Evolutionary conservation across 2,329 filamentous ascomycete genomes (phyloP).

Genomic region (Clonostachys solani): DNA sequence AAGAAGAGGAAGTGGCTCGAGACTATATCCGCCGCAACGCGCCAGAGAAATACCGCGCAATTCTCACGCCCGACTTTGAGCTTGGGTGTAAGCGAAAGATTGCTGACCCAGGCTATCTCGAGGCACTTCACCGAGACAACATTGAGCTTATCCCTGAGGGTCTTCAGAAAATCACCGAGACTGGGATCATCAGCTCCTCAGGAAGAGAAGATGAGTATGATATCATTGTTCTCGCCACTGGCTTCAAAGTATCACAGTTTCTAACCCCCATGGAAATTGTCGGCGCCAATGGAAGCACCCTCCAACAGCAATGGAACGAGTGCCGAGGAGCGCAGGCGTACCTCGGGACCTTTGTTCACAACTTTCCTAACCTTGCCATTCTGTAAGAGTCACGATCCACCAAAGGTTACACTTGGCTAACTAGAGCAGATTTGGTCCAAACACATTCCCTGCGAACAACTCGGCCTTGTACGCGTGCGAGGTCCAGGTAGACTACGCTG

Average conservation of each 20-base stretch:
- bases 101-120: slow-evolving; percentile 14
- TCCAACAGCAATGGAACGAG: slow-evolving; percentile 17
- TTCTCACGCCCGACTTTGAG: neutral
- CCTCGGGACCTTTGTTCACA: slow-evolving; percentile 18
- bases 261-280: slow-evolving; percentile 17
- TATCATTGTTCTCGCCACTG: slow-evolving; percentile 16
- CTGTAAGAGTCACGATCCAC: neutral
- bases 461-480: slow-evolving; percentile 16
- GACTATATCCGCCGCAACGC: slow-evolving; percentile 24
- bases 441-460: slow-evolving; percentile 17
- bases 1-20: neutral
- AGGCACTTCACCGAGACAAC: slow-evolving; percentile 12
- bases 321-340: slow-evolving; percentile 19
- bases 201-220: slow-evolving; percentile 7
- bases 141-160: slow-evolving; percentile 16
- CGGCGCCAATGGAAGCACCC: slow-evolving; percentile 21
- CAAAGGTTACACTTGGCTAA: too few species aligned
- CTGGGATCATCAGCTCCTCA: slow-evolving; percentile 22
- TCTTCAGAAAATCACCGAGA: slow-evolving; percentile 16
- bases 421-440: slow-evolving; percentile 11
- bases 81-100: slow-evolving; percentile 1
- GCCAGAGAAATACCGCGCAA: neutral
- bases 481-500: slow-evolving; percentile 17
- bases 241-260: slow-evolving; percentile 16
- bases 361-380: slow-evolving; percentile 16